phyloP scores from a whole-genome alignment of 148 eudicot genomes.

The Nepenthes mirabilis region DNA sequence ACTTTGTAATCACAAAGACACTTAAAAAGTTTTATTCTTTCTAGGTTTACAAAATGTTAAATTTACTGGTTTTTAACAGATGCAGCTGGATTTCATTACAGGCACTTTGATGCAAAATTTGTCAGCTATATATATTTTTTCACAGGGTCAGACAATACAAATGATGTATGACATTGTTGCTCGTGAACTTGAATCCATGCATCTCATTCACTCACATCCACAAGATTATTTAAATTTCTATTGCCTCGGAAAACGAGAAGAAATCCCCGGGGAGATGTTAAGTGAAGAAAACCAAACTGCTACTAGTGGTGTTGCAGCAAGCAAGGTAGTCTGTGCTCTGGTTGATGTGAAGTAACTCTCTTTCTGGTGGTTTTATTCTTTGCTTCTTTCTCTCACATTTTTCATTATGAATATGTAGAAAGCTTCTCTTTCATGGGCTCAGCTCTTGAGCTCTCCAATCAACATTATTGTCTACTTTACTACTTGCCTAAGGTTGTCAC shows the following conservation, averaged over 20 bases:
- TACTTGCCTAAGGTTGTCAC: too few species aligned
- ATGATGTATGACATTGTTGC: constrained; percentile 75
- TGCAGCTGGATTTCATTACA: not conserved
- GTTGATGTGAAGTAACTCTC: constrained; percentile 1
- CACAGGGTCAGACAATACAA: constrained; percentile 84
- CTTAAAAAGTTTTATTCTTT: too few species aligned
- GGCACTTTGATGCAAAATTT: not conserved
- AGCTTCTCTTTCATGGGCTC: too few species aligned
- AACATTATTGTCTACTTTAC: too few species aligned
- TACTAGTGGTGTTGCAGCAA: constrained; percentile 19
- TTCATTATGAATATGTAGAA: too few species aligned
- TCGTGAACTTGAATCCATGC: constrained; percentile 53
- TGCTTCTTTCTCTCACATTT: too few species aligned
- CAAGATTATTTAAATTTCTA: constrained; percentile 83
- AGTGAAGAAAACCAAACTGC: constrained; percentile 23
- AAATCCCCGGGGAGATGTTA: constrained; percentile 26
- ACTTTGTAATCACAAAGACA: too few species aligned
- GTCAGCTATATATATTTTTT: not conserved
- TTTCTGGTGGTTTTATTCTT: not conserved
- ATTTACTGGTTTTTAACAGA: not conserved
- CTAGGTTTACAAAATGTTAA: not conserved
- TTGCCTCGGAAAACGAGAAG: constrained; percentile 88
- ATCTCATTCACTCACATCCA: constrained; percentile 49
- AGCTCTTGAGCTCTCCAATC: too few species aligned
- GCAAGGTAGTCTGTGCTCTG: constrained; percentile 27